Conservation (phyloP, 768 basidiomycete genomes). For the Phanerodontia chrysosporium region DNA sequence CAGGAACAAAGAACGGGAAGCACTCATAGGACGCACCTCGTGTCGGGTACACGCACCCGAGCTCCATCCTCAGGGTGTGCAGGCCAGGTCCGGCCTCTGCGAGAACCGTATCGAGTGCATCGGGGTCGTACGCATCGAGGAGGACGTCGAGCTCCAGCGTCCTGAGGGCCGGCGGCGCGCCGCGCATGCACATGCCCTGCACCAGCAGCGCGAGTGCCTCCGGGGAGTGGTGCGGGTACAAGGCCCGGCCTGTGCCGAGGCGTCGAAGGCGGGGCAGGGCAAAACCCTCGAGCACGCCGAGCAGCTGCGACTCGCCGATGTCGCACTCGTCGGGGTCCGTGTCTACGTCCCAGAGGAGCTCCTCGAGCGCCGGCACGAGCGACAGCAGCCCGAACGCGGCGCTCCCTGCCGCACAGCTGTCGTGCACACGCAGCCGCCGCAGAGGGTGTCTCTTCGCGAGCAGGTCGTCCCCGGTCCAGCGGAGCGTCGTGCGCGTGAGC, state of each 20-base stretch:
- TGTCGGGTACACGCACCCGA: background rate
- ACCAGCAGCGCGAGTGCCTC: background rate
- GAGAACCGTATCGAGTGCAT: background rate
- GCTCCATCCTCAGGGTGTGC: background rate
- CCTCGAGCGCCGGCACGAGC: background rate
- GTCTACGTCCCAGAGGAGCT: background rate
- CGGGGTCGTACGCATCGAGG: background rate
- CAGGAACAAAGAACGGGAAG: background rate
- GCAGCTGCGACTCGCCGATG: background rate
- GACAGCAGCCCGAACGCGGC: background rate
- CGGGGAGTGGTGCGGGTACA: background rate
- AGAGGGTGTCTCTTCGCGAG: background rate
- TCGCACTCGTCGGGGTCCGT: background rate
- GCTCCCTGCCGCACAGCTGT: background rate
- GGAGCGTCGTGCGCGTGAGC: background rate
- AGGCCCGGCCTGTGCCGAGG: background rate
- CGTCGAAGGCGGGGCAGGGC: background rate
- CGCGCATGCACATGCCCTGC: background rate
- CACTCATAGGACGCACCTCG: background rate
- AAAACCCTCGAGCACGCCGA: background rate
- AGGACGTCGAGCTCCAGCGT: background rate
- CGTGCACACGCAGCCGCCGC: background rate
- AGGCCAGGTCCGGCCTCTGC: background rate
- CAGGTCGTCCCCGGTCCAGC: background rate
- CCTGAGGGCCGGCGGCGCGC: background rate